A percentile compares a stretch with the other conserved stretches of the same genome.
These are phyloP conservation scores for Thalassia testudinum DNA, from an alignment of 116 monocot species.

Conservation along the genomic window DNA sequence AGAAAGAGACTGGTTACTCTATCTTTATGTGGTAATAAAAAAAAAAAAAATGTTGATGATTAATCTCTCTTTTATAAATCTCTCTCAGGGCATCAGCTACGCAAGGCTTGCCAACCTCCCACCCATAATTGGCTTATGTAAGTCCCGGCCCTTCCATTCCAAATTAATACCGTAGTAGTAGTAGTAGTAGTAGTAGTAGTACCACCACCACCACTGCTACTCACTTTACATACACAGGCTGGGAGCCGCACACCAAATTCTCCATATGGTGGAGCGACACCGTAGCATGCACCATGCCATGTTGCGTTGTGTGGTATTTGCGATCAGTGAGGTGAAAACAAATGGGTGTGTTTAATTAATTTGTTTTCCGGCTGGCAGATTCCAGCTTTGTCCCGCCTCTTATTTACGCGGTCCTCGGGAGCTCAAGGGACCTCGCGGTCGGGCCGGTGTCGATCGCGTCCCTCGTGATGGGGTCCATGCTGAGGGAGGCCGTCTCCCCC, in stretches of 20 bases:
- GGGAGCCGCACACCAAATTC: too few species aligned
- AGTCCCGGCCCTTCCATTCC: constrained; percentile 16
- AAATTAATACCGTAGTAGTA: too few species aligned
- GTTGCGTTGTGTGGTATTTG: too few species aligned
- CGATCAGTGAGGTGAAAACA: too few species aligned
- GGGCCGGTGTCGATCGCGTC: constrained; percentile 76
- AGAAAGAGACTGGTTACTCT: too few species aligned
- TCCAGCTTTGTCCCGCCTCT: constrained; percentile 85
- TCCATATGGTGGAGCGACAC: too few species aligned
- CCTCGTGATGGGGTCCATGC: constrained; percentile 76
- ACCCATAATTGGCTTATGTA: constrained; percentile 68
- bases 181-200: too few species aligned
- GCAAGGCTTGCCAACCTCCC: constrained; percentile 78
- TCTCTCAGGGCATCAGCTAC: constrained; percentile 81
- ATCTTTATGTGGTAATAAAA: neutral
- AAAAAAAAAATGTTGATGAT: neutral
- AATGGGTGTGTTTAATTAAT: too few species aligned
- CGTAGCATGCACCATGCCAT: too few species aligned
- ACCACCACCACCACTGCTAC: too few species aligned
- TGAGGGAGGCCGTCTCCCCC: constrained; percentile 49
- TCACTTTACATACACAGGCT: too few species aligned
- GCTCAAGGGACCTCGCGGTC: constrained; percentile 70
- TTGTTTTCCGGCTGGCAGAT: constrained; percentile 20
- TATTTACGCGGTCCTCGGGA: constrained; percentile 69
- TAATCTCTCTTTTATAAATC: too few species aligned